Percentiles rank a stretch among this genome's conserved stretches.
phyloP scores from a whole-genome alignment of 2,329 filamentous ascomycete species.

The Pseudogymnoascus sp. region DNA sequence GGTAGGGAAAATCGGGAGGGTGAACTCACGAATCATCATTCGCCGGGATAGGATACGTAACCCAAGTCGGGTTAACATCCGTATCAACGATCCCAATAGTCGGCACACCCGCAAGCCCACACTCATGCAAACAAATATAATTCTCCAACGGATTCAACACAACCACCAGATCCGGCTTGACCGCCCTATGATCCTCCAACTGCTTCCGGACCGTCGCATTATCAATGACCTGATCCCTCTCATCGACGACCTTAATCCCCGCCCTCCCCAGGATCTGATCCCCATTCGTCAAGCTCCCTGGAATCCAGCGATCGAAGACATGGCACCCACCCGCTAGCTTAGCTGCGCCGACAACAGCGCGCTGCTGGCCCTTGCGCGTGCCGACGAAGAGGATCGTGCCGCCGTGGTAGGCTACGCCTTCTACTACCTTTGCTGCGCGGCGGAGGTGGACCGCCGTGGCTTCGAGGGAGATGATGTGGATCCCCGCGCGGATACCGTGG shows the following conservation, averaged over 20 bases:
- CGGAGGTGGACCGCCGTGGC: slow-evolving; percentile 80
- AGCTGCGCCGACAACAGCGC: slow-evolving; percentile 74
- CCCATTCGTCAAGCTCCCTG: slow-evolving; percentile 86
- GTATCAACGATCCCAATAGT: slow-evolving; percentile 95
- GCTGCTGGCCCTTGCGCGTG: slow-evolving; percentile 73
- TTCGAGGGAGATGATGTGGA: slow-evolving; percentile 91
- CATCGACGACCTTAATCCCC: slow-evolving; percentile 67
- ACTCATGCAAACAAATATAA: slow-evolving; percentile 83
- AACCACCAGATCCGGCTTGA: slow-evolving; percentile 85
- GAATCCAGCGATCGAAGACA: slow-evolving; percentile 87
- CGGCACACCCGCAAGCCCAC: slow-evolving; percentile 76
- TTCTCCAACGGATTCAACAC: slow-evolving; percentile 93
- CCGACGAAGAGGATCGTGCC: slow-evolving; percentile 89
- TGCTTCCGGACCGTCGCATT: slow-evolving; percentile 3
- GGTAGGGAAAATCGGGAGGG: background rate
- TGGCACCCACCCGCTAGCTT: slow-evolving; percentile 73
- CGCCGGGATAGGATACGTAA: slow-evolving; percentile 92
- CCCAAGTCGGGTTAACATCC: slow-evolving; percentile 83
- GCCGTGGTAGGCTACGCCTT: slow-evolving; percentile 74
- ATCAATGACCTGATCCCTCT: slow-evolving; percentile 50
- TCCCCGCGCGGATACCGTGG: slow-evolving; percentile 76
- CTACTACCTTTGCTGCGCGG: slow-evolving; percentile 86
- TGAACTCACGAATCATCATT: slow-evolving; percentile 79
- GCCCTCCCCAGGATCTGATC: slow-evolving; percentile 75
- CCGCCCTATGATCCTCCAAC: slow-evolving; percentile 48